A percentile compares a stretch with the other conserved stretches of the same genome.
phyloP scores from a whole-genome alignment of 2,329 filamentous ascomycete species.

The Alternaria burnsii region DNA sequence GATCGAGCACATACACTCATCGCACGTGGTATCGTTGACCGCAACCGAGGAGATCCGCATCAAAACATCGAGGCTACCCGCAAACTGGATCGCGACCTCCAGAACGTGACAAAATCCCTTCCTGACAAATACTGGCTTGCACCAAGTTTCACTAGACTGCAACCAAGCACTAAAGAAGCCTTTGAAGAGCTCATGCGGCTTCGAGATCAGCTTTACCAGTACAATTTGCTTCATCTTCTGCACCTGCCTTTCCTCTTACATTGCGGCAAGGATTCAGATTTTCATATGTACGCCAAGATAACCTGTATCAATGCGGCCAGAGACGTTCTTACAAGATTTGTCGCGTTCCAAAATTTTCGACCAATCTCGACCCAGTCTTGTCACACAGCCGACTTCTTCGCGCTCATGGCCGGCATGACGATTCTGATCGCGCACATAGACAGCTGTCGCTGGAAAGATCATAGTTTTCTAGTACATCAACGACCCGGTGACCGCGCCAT shows the following conservation, averaged over 20 bases:
- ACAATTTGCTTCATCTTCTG: conserved; percentile 26
- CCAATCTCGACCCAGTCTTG: conserved; percentile 13
- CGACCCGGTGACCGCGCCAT: conserved; percentile 27
- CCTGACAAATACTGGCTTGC: conserved; percentile 13
- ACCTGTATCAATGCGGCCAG: conserved; percentile 24
- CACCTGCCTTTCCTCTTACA: conserved; percentile 31
- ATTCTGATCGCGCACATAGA: conserved; percentile 31
- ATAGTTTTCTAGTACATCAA: conserved; percentile 23
- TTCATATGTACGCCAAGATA: conserved; percentile 16
- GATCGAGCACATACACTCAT: conserved; percentile 46
- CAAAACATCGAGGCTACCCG: conserved; percentile 39
- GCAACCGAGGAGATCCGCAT: conserved; percentile 42
- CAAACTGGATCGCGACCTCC: conserved; percentile 21
- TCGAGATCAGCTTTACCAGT: conserved; percentile 25
- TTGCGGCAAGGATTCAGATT: conserved; percentile 3
- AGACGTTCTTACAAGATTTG: conserved; percentile 23
- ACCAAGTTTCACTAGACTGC: conserved; percentile 5
- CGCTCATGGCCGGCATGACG: conserved; percentile 29
- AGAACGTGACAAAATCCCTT: conserved; percentile 16
- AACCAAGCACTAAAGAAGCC: conserved; percentile 10
- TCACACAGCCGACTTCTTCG: conserved; percentile 27
- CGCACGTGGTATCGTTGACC: conserved; percentile 51
- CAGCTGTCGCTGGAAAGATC: conserved; percentile 4
- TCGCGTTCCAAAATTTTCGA: conserved; percentile 22
- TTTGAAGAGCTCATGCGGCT: conserved; percentile 20